Percentiles rank a stretch among this genome's conserved stretches.
Conservation (phyloP, 139 green algal species). For the Chlamydomonas applanata region DNA sequence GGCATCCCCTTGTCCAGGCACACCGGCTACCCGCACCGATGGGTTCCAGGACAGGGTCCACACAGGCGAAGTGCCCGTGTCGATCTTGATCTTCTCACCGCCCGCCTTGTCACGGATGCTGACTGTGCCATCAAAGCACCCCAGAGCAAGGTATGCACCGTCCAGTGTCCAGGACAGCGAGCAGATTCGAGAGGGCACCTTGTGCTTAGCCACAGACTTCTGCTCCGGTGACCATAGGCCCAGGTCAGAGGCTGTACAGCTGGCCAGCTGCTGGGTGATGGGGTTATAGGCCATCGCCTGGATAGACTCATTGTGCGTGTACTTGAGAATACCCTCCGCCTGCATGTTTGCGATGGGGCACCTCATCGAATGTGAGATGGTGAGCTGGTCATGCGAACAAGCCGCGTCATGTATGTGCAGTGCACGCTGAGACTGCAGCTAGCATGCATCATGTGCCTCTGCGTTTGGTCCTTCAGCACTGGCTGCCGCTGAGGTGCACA, state of each 20-base stretch:
- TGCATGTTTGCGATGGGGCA: slow-evolving; percentile 17
- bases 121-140: slow-evolving; percentile 72
- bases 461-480: too few relatives aligned
- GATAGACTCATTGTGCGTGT: slow-evolving; percentile 77
- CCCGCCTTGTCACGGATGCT: slow-evolving; percentile 73
- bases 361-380: too few relatives aligned
- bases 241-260: slow-evolving; percentile 69
- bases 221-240: slow-evolving; percentile 84
- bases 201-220: slow-evolving; percentile 84
- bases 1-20: neutral
- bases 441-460: too few relatives aligned
- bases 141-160: slow-evolving; percentile 73
- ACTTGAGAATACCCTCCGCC: slow-evolving; percentile 83
- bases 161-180: slow-evolving; percentile 73
- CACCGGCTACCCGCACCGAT: slow-evolving; percentile 23
- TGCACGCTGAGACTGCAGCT: too few relatives aligned
- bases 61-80: slow-evolving; percentile 54
- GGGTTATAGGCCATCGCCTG: slow-evolving; percentile 82
- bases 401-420: too few relatives aligned
- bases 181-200: slow-evolving; percentile 67
- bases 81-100: slow-evolving; percentile 64
- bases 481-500: slow-evolving; percentile 6
- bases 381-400: too few relatives aligned
- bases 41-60: slow-evolving; percentile 72
- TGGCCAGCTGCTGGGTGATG: slow-evolving; percentile 79